Evolutionary conservation across 306 rosid genomes (phyloP), one percentile per base, ranked within the genome.

Genomic region (Cucurbita moschata): DNA sequence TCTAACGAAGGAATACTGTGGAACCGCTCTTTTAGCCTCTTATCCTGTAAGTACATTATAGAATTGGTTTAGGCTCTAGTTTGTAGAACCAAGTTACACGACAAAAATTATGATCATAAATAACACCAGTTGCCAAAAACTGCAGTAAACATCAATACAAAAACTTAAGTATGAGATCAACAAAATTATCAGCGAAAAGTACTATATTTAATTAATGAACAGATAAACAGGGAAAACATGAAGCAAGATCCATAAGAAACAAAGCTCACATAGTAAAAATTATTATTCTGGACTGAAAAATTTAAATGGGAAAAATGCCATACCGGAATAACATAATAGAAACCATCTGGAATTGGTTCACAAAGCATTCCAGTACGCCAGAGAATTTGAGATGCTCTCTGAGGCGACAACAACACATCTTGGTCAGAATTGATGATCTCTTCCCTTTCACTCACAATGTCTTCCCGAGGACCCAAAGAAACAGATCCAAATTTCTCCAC

Each of bases 291-390:
- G 14, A 53, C 51, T 38, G 14, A 53, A 42, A 56, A 19, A 55
- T 4, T 10, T 21, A 9, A 73, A 23, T 63, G 40, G 55, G 30
- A 72, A 52, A 54, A 38, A 68, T 61, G 19, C 53, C 92, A 84
- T 87, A 94, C 99, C 87, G 83, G 97, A 81, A 94, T 78, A 66
- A 91, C 86, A 71, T 95, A 94, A 78, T 94, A 94, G 82, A 94
- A 94, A 75, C 99, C 97, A 83, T 89, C 88, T 73, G 99, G 99
- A 77, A 94, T 94, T 10, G 91, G 89, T 77, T 88, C 95, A 57
- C 86, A 89, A 74, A 94, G 99, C 83, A 87, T 76, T 82, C 99
- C 99, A 75, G 89, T 88, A 46, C 69, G 83, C 99, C 99, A 91
- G 43, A 94, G 87, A 83, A 82, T 82, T 85, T 94, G 95, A 79